These are phyloP conservation scores for Pyrenula massariospora DNA, from an alignment of 495 filamentous ascomycete species.

Conservation along the genomic window DNA sequence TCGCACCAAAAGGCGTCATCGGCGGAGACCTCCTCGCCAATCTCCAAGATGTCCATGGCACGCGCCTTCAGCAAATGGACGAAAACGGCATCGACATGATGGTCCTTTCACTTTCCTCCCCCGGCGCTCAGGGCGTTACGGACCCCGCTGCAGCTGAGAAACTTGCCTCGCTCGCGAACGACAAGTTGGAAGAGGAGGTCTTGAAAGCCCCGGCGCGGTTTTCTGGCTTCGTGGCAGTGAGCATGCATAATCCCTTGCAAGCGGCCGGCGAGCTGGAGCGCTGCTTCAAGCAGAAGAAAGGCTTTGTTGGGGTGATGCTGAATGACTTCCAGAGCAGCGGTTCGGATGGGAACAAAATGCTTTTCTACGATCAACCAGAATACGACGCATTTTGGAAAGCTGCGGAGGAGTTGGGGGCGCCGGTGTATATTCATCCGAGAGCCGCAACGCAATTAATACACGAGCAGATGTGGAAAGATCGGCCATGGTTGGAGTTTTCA, in stretches of 20 bases:
- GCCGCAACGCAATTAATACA: slow-evolving; percentile 35
- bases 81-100: slow-evolving; percentile 49
- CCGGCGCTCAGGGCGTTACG: slow-evolving; percentile 47
- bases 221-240: slow-evolving; percentile 43
- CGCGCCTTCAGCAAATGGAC: slow-evolving; percentile 40
- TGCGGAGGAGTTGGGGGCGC: slow-evolving; percentile 45
- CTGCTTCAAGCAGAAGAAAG: slow-evolving; percentile 35
- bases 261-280: slow-evolving; percentile 43
- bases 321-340: slow-evolving; percentile 45
- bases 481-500: slow-evolving; percentile 35
- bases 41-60: slow-evolving; percentile 35
- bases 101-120: slow-evolving; percentile 43
- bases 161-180: slow-evolving; percentile 40
- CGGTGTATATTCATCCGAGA: slow-evolving; percentile 51
- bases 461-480: slow-evolving; percentile 36
- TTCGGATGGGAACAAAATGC: slow-evolving; percentile 37
- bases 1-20: slow-evolving; percentile 25
- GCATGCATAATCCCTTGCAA: slow-evolving; percentile 43
- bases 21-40: slow-evolving; percentile 27
- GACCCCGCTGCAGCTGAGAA: slow-evolving; percentile 30
- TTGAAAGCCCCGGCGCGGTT: slow-evolving; percentile 38
- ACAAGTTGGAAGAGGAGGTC: slow-evolving; percentile 43
- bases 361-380: slow-evolving; percentile 45
- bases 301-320: slow-evolving; percentile 47
- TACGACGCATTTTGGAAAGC: slow-evolving; percentile 49